A percentile compares a stretch with the other conserved stretches of the same genome.
phyloP scores from a whole-genome alignment of 2,329 filamentous ascomycete species.

The Pleurostoma richardsiae region DNA sequence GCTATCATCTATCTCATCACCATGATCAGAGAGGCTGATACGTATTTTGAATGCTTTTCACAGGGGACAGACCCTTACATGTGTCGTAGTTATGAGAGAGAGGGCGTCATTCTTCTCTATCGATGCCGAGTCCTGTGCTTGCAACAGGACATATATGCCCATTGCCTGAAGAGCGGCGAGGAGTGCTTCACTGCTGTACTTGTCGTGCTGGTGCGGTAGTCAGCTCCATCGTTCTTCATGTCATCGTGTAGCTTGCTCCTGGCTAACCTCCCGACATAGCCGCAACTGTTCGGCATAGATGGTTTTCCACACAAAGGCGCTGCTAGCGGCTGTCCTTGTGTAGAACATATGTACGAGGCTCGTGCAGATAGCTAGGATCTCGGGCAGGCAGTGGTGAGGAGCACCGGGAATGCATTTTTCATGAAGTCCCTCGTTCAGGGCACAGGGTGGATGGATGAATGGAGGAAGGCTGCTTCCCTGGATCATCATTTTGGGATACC shows the following conservation, averaged over 20 bases:
- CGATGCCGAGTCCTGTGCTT: constrained; percentile 12
- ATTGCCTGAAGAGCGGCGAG: constrained; percentile 5
- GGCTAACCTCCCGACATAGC: no score
- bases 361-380: constrained; percentile 17
- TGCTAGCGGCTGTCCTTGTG: constrained; percentile 11
- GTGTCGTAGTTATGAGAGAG: constrained; percentile 5
- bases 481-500: constrained; percentile 16
- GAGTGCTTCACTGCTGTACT: constrained; percentile 6
- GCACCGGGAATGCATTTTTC: constrained; percentile 10
- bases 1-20: no score
- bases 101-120: constrained; percentile 7
- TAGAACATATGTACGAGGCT: constrained; percentile 16
- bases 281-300: constrained; percentile 14
- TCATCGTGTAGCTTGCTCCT: no score
- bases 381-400: constrained; percentile 17
- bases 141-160: constrained; percentile 14
- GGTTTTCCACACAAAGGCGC: constrained; percentile 15
- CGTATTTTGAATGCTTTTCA: no score
- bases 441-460: constrained; percentile 20
- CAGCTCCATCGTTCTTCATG: no score
- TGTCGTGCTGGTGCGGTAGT: constrained; percentile 3
- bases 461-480: constrained; percentile 14
- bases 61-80: constrained; percentile 1
- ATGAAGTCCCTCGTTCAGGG: constrained; percentile 5
- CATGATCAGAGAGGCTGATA: no score